Evolutionary conservation across 2,329 filamentous ascomycete species (phyloP).

Genomic region (Talaromyces sp.): DNA sequence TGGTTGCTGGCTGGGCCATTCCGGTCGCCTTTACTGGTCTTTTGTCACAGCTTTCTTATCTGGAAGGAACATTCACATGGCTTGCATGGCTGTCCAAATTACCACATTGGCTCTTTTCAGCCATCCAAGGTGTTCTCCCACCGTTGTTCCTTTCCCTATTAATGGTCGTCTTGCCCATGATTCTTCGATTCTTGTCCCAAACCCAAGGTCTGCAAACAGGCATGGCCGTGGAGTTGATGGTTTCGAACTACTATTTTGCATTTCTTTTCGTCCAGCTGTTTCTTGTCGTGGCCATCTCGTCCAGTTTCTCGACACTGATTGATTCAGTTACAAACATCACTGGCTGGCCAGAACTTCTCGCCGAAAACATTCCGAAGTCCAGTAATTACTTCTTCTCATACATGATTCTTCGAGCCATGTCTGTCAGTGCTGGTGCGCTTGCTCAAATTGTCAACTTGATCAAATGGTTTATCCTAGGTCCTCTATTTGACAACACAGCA

Average conservation of each 20-base stretch:
- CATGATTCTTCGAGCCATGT: slow-evolving; percentile 91
- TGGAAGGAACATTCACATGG: slow-evolving; percentile 66
- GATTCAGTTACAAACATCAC: slow-evolving; percentile 64
- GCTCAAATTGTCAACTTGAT: slow-evolving; percentile 77
- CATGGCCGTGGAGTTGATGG: slow-evolving; percentile 71
- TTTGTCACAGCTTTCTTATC: slow-evolving; percentile 69
- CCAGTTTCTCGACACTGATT: slow-evolving; percentile 66
- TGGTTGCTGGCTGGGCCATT: slow-evolving; percentile 86
- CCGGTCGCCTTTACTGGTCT: slow-evolving; percentile 85
- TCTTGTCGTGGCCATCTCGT: slow-evolving; percentile 82
- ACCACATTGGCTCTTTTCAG: slow-evolving; percentile 58
- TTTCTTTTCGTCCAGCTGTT: slow-evolving; percentile 96
- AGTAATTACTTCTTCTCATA: slow-evolving; percentile 99
- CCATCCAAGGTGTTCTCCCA: slow-evolving; percentile 83
- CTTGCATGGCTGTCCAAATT: slow-evolving; percentile 65
- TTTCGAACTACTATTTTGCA: slow-evolving; percentile 87
- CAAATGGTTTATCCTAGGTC: slow-evolving; percentile 76
- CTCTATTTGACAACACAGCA: slow-evolving; percentile 76
- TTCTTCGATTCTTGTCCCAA: slow-evolving; percentile 68
- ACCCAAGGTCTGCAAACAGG: slow-evolving; percentile 81
- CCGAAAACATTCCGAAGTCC: slow-evolving; percentile 74
- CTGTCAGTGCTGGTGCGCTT: slow-evolving; percentile 82
- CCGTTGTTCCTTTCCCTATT: slow-evolving; percentile 72
- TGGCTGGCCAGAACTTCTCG: slow-evolving; percentile 68
- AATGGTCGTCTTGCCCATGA: slow-evolving; percentile 74